phyloP scores from a whole-genome alignment of 2,329 filamentous ascomycete species.

The Achaetomium macrosporum region DNA sequence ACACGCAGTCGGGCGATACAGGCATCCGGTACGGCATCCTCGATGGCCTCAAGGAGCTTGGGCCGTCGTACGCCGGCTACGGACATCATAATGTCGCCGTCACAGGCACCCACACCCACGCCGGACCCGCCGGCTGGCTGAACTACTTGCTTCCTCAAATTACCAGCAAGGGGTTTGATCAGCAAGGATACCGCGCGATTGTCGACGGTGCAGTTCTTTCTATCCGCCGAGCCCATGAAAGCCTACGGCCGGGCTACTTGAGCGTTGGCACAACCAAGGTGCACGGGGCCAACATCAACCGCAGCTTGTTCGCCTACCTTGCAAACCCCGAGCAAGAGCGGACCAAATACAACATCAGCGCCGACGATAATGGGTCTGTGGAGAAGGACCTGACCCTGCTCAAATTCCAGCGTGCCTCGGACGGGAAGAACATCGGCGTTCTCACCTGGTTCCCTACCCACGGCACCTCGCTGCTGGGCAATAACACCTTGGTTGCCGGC shows the following conservation, averaged over 20 bases:
- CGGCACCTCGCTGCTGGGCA: constrained; percentile 83
- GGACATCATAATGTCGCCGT: constrained; percentile 76
- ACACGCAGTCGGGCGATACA: constrained; percentile 83
- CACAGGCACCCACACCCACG: constrained; percentile 89
- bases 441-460: constrained; percentile 91
- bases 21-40: constrained; percentile 84
- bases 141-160: constrained; percentile 93
- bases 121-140: constrained; percentile 85
- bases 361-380: constrained; percentile 47
- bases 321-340: constrained; percentile 77
- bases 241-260: constrained; percentile 58
- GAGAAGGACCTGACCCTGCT: constrained; percentile 76
- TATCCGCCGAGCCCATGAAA: constrained; percentile 73
- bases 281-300: constrained; percentile 75
- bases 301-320: constrained; percentile 82
- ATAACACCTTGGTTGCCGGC: constrained; percentile 86
- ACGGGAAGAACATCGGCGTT: constrained; percentile 71
- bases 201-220: constrained; percentile 80
- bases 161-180: constrained; percentile 78
- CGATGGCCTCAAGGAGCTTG: constrained; percentile 63
- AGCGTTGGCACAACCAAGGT: constrained; percentile 65
- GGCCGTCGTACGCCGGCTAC: constrained; percentile 68
- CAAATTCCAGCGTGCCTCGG: constrained; percentile 67
- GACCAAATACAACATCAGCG: constrained; percentile 52
- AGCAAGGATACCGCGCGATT: constrained; percentile 82